phyloP scores from a whole-genome alignment of 345 rosid species.

The Linum tenue region DNA sequence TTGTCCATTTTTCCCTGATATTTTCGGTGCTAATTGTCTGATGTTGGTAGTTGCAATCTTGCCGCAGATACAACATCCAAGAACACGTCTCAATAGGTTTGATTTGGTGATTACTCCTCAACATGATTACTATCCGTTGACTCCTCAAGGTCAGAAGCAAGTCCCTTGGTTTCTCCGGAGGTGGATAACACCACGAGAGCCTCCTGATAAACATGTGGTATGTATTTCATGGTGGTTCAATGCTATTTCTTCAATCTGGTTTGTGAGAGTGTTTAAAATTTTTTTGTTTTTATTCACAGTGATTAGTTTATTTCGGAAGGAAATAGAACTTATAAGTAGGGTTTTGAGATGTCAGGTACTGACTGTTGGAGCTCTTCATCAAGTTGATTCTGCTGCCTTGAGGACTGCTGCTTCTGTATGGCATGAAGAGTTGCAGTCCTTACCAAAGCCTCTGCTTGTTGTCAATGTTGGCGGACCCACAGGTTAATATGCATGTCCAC shows the following conservation, averaged over 20 bases:
- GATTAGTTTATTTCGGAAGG: not conserved
- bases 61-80: conserved; percentile 27
- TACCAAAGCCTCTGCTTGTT: conserved; percentile 25
- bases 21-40: not conserved
- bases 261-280: too few species aligned
- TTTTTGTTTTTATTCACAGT: not conserved
- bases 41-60: conserved; percentile 11
- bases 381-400: conserved; percentile 14
- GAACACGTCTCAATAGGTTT: conserved; percentile 18
- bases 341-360: conserved; percentile 18
- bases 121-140: conserved; percentile 27
- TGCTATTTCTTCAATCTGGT: not conserved
- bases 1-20: not conserved
- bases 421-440: conserved; percentile 14
- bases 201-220: conserved; percentile 25
- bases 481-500: conserved; percentile 5
- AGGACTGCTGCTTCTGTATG: conserved; percentile 16
- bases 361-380: conserved; percentile 21
- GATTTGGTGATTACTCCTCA: conserved; percentile 24
- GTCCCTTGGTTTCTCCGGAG: conserved; percentile 20
- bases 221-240: conserved; percentile 8
- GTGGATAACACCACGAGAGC: conserved; percentile 24
- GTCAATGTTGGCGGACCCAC: conserved; percentile 30
- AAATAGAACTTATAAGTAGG: conserved; percentile 17
- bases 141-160: conserved; percentile 21